phyloP scores from a whole-genome alignment of 305 asterid genomes.

The Ilex paraguariensis region DNA sequence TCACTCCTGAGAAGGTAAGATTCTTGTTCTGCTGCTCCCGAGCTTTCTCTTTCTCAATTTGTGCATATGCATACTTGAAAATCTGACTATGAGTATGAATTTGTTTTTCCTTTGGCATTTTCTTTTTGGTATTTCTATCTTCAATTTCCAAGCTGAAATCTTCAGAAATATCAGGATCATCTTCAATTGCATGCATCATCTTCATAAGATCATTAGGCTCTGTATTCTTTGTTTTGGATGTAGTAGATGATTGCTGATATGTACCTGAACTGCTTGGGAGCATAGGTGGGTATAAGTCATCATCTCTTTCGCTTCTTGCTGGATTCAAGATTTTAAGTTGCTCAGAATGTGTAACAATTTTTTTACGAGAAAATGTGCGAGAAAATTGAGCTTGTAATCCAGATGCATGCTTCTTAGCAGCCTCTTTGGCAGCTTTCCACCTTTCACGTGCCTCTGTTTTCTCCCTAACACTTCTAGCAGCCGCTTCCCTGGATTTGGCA shows the following conservation, averaged over 20 bases:
- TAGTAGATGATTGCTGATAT: conserved; percentile 24
- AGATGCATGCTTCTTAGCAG: conserved; percentile 70
- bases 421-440: conserved; percentile 86
- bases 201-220: conserved; percentile 31
- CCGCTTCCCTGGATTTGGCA: conserved; percentile 87
- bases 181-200: conserved; percentile 35
- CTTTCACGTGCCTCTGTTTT: conserved; percentile 73
- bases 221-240: conserved; percentile 27
- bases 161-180: conserved; percentile 29
- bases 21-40: conserved; percentile 62
- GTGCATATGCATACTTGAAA: conserved; percentile 87
- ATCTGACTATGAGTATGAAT: conserved; percentile 83
- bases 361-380: conserved; percentile 52
- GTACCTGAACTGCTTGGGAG: conserved; percentile 16
- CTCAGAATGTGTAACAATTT: conserved; percentile 29
- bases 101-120: conserved; percentile 45
- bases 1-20: conserved; percentile 86
- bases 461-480: conserved; percentile 71
- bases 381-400: conserved; percentile 66
- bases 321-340: conserved; percentile 32
- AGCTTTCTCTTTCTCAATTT: conserved; percentile 90
- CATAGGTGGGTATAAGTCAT: conserved; percentile 23
- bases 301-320: conserved; percentile 25
- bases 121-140: conserved; percentile 30
- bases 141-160: conserved; percentile 32